Percentiles rank a stretch among this genome's conserved stretches.
phyloP scores from a whole-genome alignment of 75 land plant species.

The Pinus albicaulis region DNA sequence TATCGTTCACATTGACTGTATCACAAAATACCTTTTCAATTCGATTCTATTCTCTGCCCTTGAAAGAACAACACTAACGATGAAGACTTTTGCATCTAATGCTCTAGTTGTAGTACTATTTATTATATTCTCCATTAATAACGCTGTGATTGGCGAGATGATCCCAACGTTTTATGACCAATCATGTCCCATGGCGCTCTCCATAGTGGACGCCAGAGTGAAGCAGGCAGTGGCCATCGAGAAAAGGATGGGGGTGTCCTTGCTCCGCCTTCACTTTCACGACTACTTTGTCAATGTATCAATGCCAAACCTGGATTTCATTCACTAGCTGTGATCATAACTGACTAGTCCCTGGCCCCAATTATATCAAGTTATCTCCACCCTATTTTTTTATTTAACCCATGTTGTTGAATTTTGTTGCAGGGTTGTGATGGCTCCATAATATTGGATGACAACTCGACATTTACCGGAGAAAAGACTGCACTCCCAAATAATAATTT shows the following conservation, averaged over 20 bases:
- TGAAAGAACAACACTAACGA: too few relatives aligned
- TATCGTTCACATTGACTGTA: too few relatives aligned
- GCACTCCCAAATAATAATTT: constrained; percentile 33
- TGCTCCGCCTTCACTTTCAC: constrained; percentile 18
- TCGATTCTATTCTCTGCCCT: too few relatives aligned
- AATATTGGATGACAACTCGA: constrained; percentile 30
- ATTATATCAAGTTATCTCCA: too few relatives aligned
- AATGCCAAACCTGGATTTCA: too few relatives aligned
- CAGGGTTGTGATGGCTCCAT: constrained; percentile 48
- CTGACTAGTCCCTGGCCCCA: too few relatives aligned
- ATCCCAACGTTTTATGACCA: constrained; percentile 10
- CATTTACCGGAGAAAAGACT: constrained; percentile 30
- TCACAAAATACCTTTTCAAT: too few relatives aligned
- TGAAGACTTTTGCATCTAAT: too few relatives aligned
- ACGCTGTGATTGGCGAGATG: constrained; percentile 7
- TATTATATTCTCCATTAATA: too few relatives aligned
- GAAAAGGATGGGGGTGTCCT: constrained; percentile 9
- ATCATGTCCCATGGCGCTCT: constrained; percentile 9
- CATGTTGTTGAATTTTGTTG: not conserved
- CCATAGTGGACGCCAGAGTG: not conserved
- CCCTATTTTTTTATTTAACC: too few relatives aligned
- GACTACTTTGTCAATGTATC: constrained; percentile 10
- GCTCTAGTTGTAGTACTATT: too few relatives aligned
- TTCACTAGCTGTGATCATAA: too few relatives aligned
- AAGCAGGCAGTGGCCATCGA: not conserved